A percentile compares a stretch with the other conserved stretches of the same genome.
Conservation (phyloP, 441 rosid genomes). For the Macaranga tanarius region DNA sequence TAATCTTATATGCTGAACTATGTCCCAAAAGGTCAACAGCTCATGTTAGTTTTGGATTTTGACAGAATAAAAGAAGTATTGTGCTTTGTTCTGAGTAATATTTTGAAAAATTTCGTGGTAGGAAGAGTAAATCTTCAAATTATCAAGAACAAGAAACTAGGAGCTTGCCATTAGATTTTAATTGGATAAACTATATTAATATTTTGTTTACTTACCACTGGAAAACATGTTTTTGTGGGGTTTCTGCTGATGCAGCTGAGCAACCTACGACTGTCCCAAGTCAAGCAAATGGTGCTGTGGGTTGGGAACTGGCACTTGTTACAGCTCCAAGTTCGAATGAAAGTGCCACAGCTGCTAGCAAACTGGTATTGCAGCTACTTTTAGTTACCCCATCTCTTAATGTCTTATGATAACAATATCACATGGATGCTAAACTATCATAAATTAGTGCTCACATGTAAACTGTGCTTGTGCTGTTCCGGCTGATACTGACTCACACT, state of each 20-base stretch:
- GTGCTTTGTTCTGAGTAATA: not conserved
- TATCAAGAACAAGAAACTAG: not conserved
- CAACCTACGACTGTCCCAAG: slow-evolving; percentile 44
- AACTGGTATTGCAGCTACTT: slow-evolving; percentile 50
- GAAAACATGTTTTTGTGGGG: slow-evolving; percentile 17
- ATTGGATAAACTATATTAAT: not conserved
- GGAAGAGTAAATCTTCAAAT: not conserved
- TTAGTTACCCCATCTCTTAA: not conserved
- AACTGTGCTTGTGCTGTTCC: not conserved
- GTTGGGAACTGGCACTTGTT: slow-evolving; percentile 94
- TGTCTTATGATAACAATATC: not conserved
- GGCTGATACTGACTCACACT: slow-evolving; percentile 12
- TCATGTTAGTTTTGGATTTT: not conserved
- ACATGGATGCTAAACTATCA: slow-evolving; percentile 3
- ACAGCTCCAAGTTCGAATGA: slow-evolving; percentile 85
- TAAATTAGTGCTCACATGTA: not conserved
- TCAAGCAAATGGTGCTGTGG: slow-evolving; percentile 49
- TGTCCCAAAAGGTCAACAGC: slow-evolving; percentile 1
- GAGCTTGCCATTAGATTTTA: not conserved
- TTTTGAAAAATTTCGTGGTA: not conserved
- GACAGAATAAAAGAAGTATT: not conserved
- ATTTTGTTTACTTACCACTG: not conserved
- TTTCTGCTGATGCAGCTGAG: slow-evolving; percentile 47
- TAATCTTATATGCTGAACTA: not conserved
- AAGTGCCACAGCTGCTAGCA: slow-evolving; percentile 59